Evolutionary conservation across 768 basidiomycete species (phyloP).

Genomic region (Rhodotorula toruloides): DNA sequence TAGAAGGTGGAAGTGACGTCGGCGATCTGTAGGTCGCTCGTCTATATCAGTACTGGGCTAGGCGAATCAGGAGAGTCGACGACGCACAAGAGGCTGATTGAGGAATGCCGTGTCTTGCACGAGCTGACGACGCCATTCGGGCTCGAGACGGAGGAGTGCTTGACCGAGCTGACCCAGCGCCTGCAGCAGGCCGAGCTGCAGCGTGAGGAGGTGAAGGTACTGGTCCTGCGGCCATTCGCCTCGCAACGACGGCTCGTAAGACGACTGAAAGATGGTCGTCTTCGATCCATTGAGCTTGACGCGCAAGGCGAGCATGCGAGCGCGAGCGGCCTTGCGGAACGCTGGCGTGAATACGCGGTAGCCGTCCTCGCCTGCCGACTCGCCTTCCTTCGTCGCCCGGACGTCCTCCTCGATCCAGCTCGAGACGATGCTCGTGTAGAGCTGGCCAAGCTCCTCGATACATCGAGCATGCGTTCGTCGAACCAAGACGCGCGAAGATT

Average conservation of each 20-base stretch:
- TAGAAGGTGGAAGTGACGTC: conserved; percentile 53
- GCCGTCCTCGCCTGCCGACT: neutral
- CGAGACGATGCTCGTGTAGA: conserved; percentile 19
- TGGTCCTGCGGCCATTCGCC: conserved; percentile 56
- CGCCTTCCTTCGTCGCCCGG: neutral
- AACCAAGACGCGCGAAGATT: conserved; percentile 45
- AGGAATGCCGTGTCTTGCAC: conserved; percentile 53
- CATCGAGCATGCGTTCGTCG: conserved; percentile 23
- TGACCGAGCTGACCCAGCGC: conserved; percentile 44
- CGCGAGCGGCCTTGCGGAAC: conserved; percentile 9
- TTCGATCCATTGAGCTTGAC: conserved; percentile 36
- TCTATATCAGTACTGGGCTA: no score
- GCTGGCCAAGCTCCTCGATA: conserved; percentile 11
- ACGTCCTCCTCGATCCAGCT: conserved; percentile 23
- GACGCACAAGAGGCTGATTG: conserved; percentile 54
- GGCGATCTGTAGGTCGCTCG: conserved; percentile 43
- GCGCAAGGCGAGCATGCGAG: conserved; percentile 20
- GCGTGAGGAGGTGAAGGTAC: conserved; percentile 50
- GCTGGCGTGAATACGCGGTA: conserved; percentile 7
- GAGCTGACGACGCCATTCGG: conserved; percentile 50
- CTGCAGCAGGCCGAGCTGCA: conserved; percentile 51
- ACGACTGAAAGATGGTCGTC: conserved; percentile 35
- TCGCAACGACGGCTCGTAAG: conserved; percentile 39
- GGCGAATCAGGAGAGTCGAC: neutral
- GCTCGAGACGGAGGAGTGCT: conserved; percentile 52